Evolutionary conservation across 1,284 basidiomycete species (phyloP), one percentile per base, ranked within the genome.

Genomic region (Anthracocystis panici-leucophaei): DNA sequence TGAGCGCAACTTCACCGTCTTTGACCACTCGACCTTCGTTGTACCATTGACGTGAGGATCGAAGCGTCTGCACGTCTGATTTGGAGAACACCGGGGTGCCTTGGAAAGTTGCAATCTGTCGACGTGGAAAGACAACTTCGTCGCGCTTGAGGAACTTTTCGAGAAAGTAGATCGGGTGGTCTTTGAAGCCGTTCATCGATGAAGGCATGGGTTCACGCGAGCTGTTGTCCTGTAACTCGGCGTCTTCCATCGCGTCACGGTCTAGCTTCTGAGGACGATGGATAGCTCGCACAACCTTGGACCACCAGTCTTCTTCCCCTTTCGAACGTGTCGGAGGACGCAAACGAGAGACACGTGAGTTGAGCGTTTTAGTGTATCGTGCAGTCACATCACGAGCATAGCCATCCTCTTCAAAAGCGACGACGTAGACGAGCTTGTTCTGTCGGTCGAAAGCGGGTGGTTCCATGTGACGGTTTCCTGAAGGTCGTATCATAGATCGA

Each of bases 41-140:
- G 91, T 96, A 92, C 94, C 95, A 99, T 81, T 93, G 95, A 84
- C 98, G 95, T 20, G 93, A 90, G 1, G 93, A 92, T 85, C 95
- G 96, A 62, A 97, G 89, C 4, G 90, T 86, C 20, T 95, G 88
- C 7, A 99, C 93, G 56, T 92, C 89, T 1, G 90, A 90, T 31
- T 95, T 91, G 42, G 93, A 89, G 85, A 93, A 99, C n/a, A 99
- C 96, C 12, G 93, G 88, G 83, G 95, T 93, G 56, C 95, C 96
- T 75, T 92, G 90, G 87, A 99, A 98, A 75, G 92, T 92, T 29
- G 95, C 96, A 40, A 97, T 88, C 82, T 95, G 92, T 20, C 81
- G 77, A 5, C 90, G 89, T 38, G 94, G 93, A 75, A 92, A 88
- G 48, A 99, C 90, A 11, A 93, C 91, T 85, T 99, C 92, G 73